A percentile compares a stretch with the other conserved stretches of the same genome.
These are phyloP conservation scores for Aureobasidium leucospermi DNA, from an alignment of 2,329 filamentous ascomycete species.

Conservation along the genomic window DNA sequence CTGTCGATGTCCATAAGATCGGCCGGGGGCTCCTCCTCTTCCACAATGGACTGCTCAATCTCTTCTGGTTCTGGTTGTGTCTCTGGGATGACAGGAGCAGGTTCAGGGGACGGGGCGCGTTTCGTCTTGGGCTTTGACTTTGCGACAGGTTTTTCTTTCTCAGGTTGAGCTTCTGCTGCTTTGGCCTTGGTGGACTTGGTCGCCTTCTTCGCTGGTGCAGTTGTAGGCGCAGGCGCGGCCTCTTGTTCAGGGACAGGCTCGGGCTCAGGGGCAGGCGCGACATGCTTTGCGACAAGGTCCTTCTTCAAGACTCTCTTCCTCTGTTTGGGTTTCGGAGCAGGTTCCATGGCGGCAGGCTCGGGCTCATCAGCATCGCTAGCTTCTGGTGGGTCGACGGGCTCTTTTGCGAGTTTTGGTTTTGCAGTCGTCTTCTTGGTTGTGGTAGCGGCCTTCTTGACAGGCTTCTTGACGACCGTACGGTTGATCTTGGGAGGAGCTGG, in stretches of 20 bases:
- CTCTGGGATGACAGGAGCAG: constrained; percentile 36
- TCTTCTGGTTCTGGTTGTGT: constrained; percentile 35
- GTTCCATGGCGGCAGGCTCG: constrained; percentile 27
- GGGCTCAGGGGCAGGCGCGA: not conserved
- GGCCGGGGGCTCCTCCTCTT: constrained; percentile 20
- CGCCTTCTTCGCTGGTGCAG: constrained; percentile 16
- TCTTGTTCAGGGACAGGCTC: not conserved
- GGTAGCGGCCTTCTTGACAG: constrained; percentile 20
- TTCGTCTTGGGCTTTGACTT: constrained; percentile 16
- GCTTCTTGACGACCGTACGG: constrained; percentile 22
- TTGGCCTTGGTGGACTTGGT: constrained; percentile 22
- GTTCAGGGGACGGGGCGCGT: constrained; percentile 28
- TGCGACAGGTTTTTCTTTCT: constrained; percentile 1
- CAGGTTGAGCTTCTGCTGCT: constrained; percentile 13
- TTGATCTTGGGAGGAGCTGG: constrained; percentile 14
- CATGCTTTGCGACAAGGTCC: constrained; percentile 17
- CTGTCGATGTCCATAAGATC: constrained; percentile 22
- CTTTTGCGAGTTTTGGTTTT: constrained; percentile 31
- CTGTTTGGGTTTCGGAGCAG: constrained; percentile 21
- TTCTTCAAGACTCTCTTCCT: constrained; percentile 18
- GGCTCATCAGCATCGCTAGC: constrained; percentile 34
- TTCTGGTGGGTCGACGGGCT: constrained; percentile 30
- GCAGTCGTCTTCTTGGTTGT: constrained; percentile 29
- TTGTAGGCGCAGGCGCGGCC: not conserved
- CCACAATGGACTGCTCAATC: constrained; percentile 27